Evolutionary conservation across 2,329 filamentous ascomycete species (phyloP), one percentile per base, ranked within the genome.

Genomic region (Pleomassaria siparia): DNA sequence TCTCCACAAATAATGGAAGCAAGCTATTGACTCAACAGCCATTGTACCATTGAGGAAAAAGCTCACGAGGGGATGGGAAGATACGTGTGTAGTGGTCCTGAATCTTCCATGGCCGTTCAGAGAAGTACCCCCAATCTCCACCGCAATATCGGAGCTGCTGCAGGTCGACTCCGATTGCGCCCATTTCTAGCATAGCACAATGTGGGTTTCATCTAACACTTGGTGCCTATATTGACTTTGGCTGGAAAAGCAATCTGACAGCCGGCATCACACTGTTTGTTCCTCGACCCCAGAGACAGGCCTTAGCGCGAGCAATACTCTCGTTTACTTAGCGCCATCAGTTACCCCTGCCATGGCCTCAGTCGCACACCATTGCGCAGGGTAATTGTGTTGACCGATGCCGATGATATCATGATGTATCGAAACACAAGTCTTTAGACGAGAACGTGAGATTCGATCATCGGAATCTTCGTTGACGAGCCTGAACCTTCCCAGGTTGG

Each of bases 211-310:
- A 49, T 49, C 44, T 47, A 35, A 40, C 46, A 47, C 29, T 44
- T 40, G 35, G 30, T 48, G 12, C 21, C n/a, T 21, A 12, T 46
- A 28, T 30, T 26, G 13, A 21, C 2, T 3, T 11, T 9, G 41
- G 15, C 50, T 37, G 5, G 47, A 50, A 44, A 21, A 35, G 51
- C 16, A 48, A 46, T 44, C 26, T 28, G 25, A 46, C 48, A 54
- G 44, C 43, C 43, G 48, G 51, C 42, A 39, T 20, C 15, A 25
- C 33, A 46, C 33, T 37, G 22, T 35, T 37, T 5, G 36, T n/a
- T 32, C n/a, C n/a, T n/a, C n/a, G n/a, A 20, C 9, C n/a, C 21
- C 16, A 29, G 8, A 13, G 20, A 12, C 21, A 7, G 15, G 16
- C 32, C 32, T 7, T 39, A 41, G 36, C 46, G 16, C 36, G 18